A percentile compares a stretch with the other conserved stretches of the same genome.
Evolutionary conservation across 768 basidiomycete species (phyloP).

Genomic region (Leccinum barrowsii): DNA sequence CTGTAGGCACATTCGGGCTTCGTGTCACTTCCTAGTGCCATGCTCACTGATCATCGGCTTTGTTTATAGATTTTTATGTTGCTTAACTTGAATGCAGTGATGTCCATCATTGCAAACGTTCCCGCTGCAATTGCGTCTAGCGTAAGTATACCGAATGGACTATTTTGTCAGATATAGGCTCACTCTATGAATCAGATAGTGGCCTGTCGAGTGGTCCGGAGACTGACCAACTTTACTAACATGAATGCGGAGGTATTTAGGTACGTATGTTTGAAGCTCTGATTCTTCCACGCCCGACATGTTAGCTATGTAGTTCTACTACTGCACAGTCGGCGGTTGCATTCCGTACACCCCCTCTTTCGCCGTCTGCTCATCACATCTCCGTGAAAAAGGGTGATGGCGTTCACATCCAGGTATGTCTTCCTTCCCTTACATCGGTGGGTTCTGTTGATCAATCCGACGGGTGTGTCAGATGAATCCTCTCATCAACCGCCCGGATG

Average conservation of each 20-base stretch:
- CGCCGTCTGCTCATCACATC: slow-evolving; percentile 23
- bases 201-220: slow-evolving; percentile 58
- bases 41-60: not conserved
- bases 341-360: slow-evolving; percentile 46
- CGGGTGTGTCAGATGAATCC: slow-evolving; percentile 60
- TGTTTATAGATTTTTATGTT: slow-evolving; percentile 52
- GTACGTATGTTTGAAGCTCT: slow-evolving; percentile 37
- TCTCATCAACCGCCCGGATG: slow-evolving; percentile 46
- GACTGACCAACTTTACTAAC: slow-evolving; percentile 55
- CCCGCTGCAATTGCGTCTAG: slow-evolving; percentile 69
- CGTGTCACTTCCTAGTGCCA: not conserved
- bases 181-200: slow-evolving; percentile 51
- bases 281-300: slow-evolving; percentile 21
- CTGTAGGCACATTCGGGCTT: slow-evolving; percentile 25
- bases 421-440: not conserved
- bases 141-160: slow-evolving; percentile 32
- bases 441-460: slow-evolving; percentile 3
- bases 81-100: slow-evolving; percentile 64
- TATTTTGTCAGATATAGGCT: not conserved
- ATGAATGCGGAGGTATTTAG: slow-evolving; percentile 47
- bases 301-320: slow-evolving; percentile 31
- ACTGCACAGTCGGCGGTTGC: slow-evolving; percentile 52
- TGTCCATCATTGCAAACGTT: slow-evolving; percentile 72
- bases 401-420: slow-evolving; percentile 57
- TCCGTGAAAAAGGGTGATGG: slow-evolving; percentile 42